Base-by-base conservation (phyloP, 495 filamentous ascomycete species). In the Lentithecium fluviatile region DNA sequence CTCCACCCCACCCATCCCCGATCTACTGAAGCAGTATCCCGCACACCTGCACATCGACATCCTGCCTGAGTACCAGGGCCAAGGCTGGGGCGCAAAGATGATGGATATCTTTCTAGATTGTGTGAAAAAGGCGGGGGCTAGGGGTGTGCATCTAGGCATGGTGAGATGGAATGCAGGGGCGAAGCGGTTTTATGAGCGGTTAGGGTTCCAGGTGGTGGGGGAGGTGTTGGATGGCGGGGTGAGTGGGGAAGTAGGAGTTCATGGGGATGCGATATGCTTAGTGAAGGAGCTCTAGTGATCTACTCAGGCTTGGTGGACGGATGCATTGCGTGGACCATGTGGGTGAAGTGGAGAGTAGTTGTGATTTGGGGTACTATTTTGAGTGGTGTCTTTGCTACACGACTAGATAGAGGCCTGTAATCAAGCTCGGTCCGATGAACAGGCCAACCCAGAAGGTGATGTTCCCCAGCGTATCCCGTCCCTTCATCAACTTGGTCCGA, bases 361-460 rank as follows among this genome's bases (percentile, higher is more conserved):
- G n/a, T n/a, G n/a, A n/a, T n/a, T n/a, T n/a, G n/a, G n/a, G n/a
- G n/a, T n/a, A n/a, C n/a, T n/a, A n/a, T n/a, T n/a, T n/a, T n/a
- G n/a, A n/a, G n/a, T n/a, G n/a, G n/a, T n/a, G n/a, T n/a, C n/a
- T n/a, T n/a, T n/a, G 29, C 29, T 32, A 90, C 55, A 89, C 73
- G 54, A 89, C 83, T 60, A 90, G 56, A 70, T 90, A 90, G 66
- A 90, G 70, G 42, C 81, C 85, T 60, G 87, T 88, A 52, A 89
- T 69, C 56, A 89, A 74, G 71, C 86, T 88, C 15, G 87, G 87
- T 10, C 85, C 87, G 2, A 82, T 83, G 57, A 86, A 87, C 6
- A 87, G 81, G 2, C 88, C 86, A 36, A 88, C 60, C 87, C 88
- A 91, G 67, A 91, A 91, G 4, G 89, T 72, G 23, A 88, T 72